Conservation (phyloP, 306 rosid genomes). For the Sicyos edulis region DNA sequence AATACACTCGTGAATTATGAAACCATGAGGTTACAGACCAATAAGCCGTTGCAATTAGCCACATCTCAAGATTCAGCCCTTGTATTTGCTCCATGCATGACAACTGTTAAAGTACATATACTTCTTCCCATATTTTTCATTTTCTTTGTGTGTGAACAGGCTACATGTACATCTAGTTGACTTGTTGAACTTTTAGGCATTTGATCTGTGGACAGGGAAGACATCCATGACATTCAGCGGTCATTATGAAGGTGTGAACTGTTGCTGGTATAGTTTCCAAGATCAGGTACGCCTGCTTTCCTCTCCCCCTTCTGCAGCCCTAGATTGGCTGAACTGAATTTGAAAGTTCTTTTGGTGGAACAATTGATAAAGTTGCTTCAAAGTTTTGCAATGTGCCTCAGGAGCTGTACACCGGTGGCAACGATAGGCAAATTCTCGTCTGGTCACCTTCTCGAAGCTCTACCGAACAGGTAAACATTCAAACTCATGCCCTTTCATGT, state of each 20-base stretch:
- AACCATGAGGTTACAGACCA: constrained; percentile 75
- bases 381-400: constrained; percentile 27
- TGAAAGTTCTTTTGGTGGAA: background rate
- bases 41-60: constrained; percentile 86
- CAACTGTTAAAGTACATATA: constrained; percentile 59
- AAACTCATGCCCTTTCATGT: background rate
- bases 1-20: constrained; percentile 92
- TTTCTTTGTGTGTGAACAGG: background rate
- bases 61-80: constrained; percentile 57
- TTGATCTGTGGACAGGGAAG: constrained; percentile 84
- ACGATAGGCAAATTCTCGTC: constrained; percentile 81
- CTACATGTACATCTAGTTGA: constrained; percentile 13
- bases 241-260: constrained; percentile 77
- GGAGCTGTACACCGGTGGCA: constrained; percentile 93
- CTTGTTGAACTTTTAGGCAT: constrained; percentile 49
- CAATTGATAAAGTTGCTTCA: constrained; percentile 8
- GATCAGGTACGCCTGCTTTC: constrained; percentile 62
- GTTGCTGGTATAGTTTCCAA: constrained; percentile 67
- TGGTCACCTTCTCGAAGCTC: constrained; percentile 68
- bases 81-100: constrained; percentile 94
- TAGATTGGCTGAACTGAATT: background rate
- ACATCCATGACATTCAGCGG: constrained; percentile 54
- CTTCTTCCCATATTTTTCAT: constrained; percentile 13
- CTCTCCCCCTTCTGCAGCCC: background rate
- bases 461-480: constrained; percentile 44